phyloP scores from a whole-genome alignment of 345 rosid species.

The Melaleuca quinquenervia region DNA sequence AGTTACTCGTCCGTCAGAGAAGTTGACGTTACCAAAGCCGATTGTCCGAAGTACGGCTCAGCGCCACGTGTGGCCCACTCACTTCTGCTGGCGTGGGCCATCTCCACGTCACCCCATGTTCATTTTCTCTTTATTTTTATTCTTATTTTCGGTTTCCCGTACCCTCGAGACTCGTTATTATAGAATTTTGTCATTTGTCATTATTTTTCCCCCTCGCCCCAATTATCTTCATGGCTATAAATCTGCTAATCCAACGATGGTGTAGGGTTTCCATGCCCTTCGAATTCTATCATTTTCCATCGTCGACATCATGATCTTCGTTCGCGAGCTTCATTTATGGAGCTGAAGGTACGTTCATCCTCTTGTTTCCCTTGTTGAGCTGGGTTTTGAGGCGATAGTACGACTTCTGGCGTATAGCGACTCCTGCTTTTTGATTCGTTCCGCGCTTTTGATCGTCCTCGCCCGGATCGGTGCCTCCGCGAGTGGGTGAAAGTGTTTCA shows the following conservation, averaged over 20 bases:
- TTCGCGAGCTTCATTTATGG: background rate
- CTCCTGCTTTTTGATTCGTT: background rate
- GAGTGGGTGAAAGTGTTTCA: background rate
- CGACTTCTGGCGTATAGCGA: background rate
- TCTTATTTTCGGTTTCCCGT: background rate
- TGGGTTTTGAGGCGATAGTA: background rate
- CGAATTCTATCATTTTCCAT: background rate
- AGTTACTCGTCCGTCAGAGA: background rate
- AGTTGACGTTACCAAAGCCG: background rate
- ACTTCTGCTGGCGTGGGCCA: background rate
- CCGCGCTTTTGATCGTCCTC: background rate
- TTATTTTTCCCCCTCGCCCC: background rate
- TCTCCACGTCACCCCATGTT: background rate
- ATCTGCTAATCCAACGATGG: background rate
- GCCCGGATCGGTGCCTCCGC: background rate
- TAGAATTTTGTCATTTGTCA: background rate
- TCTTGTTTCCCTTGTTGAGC: background rate
- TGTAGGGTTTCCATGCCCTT: background rate
- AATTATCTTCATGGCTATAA: background rate
- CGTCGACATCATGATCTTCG: background rate
- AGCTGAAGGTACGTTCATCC: background rate
- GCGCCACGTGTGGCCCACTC: background rate
- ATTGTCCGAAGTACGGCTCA: background rate
- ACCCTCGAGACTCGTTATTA: background rate
- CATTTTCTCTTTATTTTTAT: background rate